phyloP scores from a whole-genome alignment of 169 alveolate genomes.

The Eimeria necatrix region DNA sequence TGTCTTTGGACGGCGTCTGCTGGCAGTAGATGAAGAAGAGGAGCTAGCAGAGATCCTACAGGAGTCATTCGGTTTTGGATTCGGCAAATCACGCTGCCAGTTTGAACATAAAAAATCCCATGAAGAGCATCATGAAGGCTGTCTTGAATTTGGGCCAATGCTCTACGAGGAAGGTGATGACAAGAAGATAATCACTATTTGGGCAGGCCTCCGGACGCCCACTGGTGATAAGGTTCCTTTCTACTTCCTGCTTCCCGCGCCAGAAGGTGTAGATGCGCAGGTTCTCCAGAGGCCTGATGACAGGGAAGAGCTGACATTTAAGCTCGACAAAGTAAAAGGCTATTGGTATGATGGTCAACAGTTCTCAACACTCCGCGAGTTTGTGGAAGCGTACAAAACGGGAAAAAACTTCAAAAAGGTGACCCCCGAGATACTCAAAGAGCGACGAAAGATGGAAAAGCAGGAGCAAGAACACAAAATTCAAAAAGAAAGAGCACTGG shows the following conservation, averaged over 20 bases:
- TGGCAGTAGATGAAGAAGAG: slow-evolving; percentile 72
- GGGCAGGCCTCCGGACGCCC: slow-evolving; percentile 83
- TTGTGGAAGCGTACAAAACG: slow-evolving; percentile 79
- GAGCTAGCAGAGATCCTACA: slow-evolving; percentile 50
- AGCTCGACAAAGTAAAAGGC: slow-evolving; percentile 72
- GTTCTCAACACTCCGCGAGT: slow-evolving; percentile 77
- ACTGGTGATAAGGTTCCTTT: slow-evolving; percentile 28
- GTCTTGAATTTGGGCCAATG: slow-evolving; percentile 75
- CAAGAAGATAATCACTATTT: slow-evolving; percentile 73
- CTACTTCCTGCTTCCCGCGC: slow-evolving; percentile 63
- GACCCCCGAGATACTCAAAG: background rate
- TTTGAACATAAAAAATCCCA: slow-evolving; percentile 54
- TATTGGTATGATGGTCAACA: slow-evolving; percentile 82
- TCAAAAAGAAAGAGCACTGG: slow-evolving; percentile 10
- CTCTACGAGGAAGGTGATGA: slow-evolving; percentile 72
- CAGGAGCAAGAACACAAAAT: background rate
- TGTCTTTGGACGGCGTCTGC: slow-evolving; percentile 85
- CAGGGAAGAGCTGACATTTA: slow-evolving; percentile 35
- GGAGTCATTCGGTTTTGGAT: slow-evolving; percentile 71
- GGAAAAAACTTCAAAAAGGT: slow-evolving; percentile 50
- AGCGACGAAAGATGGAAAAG: background rate
- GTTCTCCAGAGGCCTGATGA: slow-evolving; percentile 19
- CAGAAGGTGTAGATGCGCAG: slow-evolving; percentile 13
- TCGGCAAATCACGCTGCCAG: slow-evolving; percentile 56
- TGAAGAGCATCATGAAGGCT: slow-evolving; percentile 38